Evolutionary conservation across 805 yeast species (phyloP).

Genomic region (Wickerhamiella bombiphila): DNA sequence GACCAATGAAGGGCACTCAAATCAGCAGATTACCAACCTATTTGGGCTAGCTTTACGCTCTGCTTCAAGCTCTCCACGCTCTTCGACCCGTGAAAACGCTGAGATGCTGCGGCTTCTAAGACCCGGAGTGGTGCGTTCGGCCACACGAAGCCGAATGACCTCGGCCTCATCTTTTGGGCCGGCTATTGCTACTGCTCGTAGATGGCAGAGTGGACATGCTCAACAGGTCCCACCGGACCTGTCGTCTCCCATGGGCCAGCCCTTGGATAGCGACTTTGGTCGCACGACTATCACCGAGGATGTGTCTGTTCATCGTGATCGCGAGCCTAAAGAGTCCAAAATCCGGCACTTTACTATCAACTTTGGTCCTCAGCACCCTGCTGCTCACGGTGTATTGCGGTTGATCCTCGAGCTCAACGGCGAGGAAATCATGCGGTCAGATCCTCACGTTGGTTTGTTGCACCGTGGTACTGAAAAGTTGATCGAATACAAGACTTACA

Average conservation of each 20-base stretch:
- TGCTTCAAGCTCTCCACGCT: too few relatives aligned
- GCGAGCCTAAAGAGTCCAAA: conserved; percentile 26
- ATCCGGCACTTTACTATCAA: conserved; percentile 80
- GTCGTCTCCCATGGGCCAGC: conserved; percentile 22
- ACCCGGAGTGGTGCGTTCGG: too few relatives aligned
- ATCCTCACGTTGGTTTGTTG: conserved; percentile 77
- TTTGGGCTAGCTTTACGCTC: too few relatives aligned
- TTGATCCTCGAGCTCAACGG: conserved; percentile 76
- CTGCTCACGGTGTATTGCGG: conserved; percentile 86
- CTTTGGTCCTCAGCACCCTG: conserved; percentile 90
- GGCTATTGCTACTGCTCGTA: background rate
- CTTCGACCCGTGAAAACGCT: too few relatives aligned
- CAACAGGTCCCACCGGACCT: conserved; percentile 14
- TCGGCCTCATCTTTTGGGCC: too few relatives aligned
- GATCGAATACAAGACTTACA: conserved; percentile 72
- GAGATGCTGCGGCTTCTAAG: too few relatives aligned
- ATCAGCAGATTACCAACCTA: too few relatives aligned
- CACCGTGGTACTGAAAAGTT: conserved; percentile 85
- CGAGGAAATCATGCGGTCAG: conserved; percentile 74
- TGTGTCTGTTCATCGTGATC: conserved; percentile 14
- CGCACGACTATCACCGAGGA: conserved; percentile 22
- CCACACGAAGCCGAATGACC: too few relatives aligned
- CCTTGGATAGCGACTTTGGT: conserved; percentile 21
- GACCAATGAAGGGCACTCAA: too few relatives aligned
- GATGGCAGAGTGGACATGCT: conserved; percentile 6